Evolutionary conservation across 2,329 filamentous ascomycete genomes (phyloP).

Genomic region (Emmonsiellopsis sp.): DNA sequence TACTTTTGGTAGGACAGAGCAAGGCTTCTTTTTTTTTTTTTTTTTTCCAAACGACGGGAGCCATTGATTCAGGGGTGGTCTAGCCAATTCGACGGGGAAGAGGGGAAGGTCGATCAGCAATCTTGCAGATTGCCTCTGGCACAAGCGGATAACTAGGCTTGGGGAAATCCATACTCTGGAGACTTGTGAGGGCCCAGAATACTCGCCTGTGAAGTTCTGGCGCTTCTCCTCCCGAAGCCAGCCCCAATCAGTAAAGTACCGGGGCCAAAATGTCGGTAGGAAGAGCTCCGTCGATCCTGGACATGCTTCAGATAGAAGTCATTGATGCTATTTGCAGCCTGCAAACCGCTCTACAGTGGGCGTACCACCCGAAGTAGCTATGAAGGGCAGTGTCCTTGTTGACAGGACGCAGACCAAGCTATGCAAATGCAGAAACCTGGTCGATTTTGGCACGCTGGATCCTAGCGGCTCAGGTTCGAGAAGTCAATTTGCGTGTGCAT

Average conservation of each 20-base stretch:
- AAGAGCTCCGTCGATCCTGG: neutral
- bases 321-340: neutral
- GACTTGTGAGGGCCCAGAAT: neutral
- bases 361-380: neutral
- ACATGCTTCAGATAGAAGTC: neutral
- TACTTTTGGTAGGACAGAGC: neutral
- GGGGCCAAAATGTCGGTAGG: neutral
- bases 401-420: neutral
- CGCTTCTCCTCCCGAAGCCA: neutral
- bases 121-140: neutral
- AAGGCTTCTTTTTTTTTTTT: neutral
- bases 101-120: slow-evolving; percentile 1
- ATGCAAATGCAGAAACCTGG: slow-evolving; percentile 1
- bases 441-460: neutral
- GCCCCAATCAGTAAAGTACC: neutral
- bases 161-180: neutral
- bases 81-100: neutral
- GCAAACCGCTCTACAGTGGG: too few species aligned
- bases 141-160: neutral
- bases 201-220: neutral
- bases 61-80: neutral
- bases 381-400: neutral
- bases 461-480: neutral
- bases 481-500: neutral
- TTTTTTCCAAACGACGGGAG: neutral